Evolutionary conservation across 2,329 filamentous ascomycete genomes (phyloP), one percentile per base, ranked within the genome.

Genomic region (Epicoccum nigrum): DNA sequence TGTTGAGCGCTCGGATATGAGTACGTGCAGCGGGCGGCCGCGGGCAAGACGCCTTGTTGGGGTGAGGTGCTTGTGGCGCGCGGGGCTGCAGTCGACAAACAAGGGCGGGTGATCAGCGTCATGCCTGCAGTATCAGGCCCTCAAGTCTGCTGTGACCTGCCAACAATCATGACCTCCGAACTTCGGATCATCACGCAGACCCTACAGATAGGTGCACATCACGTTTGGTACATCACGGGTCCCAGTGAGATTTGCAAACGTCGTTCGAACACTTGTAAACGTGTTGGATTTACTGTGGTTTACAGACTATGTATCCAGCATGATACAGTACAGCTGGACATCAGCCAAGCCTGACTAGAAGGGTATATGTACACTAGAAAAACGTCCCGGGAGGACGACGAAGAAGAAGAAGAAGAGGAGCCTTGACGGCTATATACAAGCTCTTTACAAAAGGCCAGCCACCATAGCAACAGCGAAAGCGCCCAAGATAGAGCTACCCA

Each of bases 1-100:
- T 70, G 68, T 72, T 72, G 69, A 67, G 63, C 45, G 31, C 58
- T 58, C 62, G 62, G 63, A 47, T 48, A 54, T 54, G 64, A 65
- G 57, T 64, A 68, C 56, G 50, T 54, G 55, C 54, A 56, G 49
- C 32, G 39, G 48, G 40, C 56, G 51, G 58, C 58, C 47, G 45
- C 45, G 51, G 45, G 44, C 44, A 41, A 11, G 28, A 41, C 5
- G 45, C 41, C n/a, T 48, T 11, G 28, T 12, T 5, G 13, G 13
- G 28, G 28, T n/a, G 3, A 25, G 23, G 28, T 4, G 9, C 28
- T 53, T 33, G 42, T 63, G 45, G 51, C 40, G 39, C 20, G 45
- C 59, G 44, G 50, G 49, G 49, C 49, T 47, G 49, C 38, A 43
- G 37, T 2, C 4, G 12, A 25, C 41, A 27, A 17, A 39, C 33